Evolutionary conservation across 2,329 filamentous ascomycete species (phyloP).

Genomic region (Lasiodiplodia citricola): DNA sequence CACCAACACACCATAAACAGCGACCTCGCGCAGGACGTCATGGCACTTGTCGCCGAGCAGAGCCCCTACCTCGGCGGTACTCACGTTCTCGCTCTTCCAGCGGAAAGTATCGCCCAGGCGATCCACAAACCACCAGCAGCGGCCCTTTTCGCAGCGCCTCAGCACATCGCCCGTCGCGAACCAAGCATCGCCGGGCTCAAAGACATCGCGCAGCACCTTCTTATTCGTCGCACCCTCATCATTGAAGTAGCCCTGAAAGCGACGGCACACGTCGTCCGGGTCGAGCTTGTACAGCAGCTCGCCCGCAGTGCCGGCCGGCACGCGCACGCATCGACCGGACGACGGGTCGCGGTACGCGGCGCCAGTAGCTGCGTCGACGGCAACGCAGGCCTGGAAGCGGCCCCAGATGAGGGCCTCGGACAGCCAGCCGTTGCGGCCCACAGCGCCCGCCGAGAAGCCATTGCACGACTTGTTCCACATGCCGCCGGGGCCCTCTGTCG

Average conservation of each 20-base stretch:
- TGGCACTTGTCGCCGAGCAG: conserved; percentile 36
- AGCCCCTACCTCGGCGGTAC: conserved; percentile 54
- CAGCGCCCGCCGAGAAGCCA: conserved; percentile 17
- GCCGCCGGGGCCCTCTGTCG: conserved; percentile 67
- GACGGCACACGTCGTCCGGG: conserved; percentile 55
- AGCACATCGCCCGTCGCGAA: conserved; percentile 57
- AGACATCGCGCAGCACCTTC: conserved; percentile 54
- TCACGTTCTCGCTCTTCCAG: conserved; percentile 58
- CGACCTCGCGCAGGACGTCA: conserved; percentile 52
- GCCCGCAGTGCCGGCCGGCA: conserved; percentile 46
- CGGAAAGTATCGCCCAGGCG: conserved; percentile 56
- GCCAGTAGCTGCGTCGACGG: conserved; percentile 66
- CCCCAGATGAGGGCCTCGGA: not conserved
- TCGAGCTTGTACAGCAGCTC: conserved; percentile 73
- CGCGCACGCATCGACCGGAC: not conserved
- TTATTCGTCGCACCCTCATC: conserved; percentile 70
- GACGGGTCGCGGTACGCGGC: conserved; percentile 62
- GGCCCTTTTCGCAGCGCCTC: conserved; percentile 48
- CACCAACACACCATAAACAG: conserved; percentile 56
- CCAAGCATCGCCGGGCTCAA: conserved; percentile 54
- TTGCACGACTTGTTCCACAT: conserved; percentile 23
- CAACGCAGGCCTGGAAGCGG: not conserved
- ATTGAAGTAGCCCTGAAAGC: conserved; percentile 70
- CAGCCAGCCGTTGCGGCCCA: conserved; percentile 16
- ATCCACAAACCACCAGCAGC: conserved; percentile 56